Percentiles rank a stretch among this genome's conserved stretches.
These are phyloP conservation scores for Discostella stelligeroides DNA, from an alignment of 108 stramenopile species.

Conservation along the genomic window DNA sequence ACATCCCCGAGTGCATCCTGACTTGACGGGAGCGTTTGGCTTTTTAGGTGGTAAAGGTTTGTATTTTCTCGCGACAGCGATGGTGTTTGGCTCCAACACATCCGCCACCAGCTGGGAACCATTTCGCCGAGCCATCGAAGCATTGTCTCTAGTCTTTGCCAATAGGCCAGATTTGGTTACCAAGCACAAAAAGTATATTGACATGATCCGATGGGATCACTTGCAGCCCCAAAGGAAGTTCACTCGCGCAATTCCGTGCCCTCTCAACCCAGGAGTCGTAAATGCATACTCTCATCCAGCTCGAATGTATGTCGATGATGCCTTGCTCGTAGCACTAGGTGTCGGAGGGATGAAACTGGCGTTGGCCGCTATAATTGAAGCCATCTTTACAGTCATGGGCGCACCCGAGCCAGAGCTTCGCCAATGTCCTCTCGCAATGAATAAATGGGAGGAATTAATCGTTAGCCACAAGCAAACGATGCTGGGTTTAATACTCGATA, in stretches of 20 bases:
- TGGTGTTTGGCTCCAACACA: conserved; percentile 5
- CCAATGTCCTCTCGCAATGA: no score
- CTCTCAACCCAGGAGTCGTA: conserved; percentile 1
- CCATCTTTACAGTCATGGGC: not conserved
- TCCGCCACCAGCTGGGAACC: conserved; percentile 13
- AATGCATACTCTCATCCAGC: not conserved
- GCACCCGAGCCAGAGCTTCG: not conserved
- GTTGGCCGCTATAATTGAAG: not conserved
- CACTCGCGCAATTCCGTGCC: not conserved
- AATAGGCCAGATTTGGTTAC: not conserved
- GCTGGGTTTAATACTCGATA: conserved; percentile 8
- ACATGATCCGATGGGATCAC: conserved; percentile 1
- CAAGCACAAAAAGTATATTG: not conserved
- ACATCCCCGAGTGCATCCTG: not conserved
- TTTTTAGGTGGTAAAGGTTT: not conserved
- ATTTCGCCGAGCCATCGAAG: conserved; percentile 10
- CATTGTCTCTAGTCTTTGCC: not conserved
- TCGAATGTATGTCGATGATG: conserved; percentile 23
- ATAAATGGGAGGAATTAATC: not conserved
- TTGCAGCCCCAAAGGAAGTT: not conserved
- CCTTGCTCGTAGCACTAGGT: not conserved
- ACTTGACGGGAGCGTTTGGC: conserved; percentile 9
- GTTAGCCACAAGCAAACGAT: not conserved
- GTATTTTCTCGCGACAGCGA: conserved; percentile 2
- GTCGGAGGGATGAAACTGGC: not conserved